Percentiles rank a stretch among this genome's conserved stretches.
phyloP scores from a whole-genome alignment of 345 rosid genomes.

The Ceriops zippeliana region DNA sequence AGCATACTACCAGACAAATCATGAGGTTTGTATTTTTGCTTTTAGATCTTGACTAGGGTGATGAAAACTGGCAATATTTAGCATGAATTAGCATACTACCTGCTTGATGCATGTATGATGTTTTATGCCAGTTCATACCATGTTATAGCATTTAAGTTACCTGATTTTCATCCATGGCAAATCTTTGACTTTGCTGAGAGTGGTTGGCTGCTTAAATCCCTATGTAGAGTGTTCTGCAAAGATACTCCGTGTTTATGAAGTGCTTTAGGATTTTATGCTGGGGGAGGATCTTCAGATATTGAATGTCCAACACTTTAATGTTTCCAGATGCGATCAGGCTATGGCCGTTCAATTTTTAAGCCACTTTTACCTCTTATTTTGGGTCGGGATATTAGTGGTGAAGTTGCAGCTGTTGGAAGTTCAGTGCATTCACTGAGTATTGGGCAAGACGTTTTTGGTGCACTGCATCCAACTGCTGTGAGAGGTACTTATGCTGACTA shows the following conservation, averaged over 20 bases:
- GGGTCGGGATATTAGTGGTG: constrained; percentile 93
- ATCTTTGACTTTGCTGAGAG: no score
- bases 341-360: constrained; percentile 86
- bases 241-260: neutral
- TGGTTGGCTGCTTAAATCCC: no score
- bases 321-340: constrained; percentile 86
- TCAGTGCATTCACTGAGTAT: constrained; percentile 58
- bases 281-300: constrained; percentile 6
- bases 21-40: no score
- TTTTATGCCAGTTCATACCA: no score
- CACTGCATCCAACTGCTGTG: constrained; percentile 91
- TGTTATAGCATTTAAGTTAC: no score
- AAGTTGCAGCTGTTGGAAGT: constrained; percentile 74
- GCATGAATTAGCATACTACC: no score
- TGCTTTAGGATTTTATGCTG: neutral
- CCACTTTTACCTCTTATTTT: constrained; percentile 84
- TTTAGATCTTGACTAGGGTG: no score
- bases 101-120: no score
- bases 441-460: constrained; percentile 94
- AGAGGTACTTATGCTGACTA: constrained; percentile 92
- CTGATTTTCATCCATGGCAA: no score
- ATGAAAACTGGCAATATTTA: no score
- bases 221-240: no score
- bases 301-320: constrained; percentile 15
- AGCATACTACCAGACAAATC: no score